Base-by-base conservation (phyloP, 495 filamentous ascomycete species). In the Podospora fimiseda region DNA sequence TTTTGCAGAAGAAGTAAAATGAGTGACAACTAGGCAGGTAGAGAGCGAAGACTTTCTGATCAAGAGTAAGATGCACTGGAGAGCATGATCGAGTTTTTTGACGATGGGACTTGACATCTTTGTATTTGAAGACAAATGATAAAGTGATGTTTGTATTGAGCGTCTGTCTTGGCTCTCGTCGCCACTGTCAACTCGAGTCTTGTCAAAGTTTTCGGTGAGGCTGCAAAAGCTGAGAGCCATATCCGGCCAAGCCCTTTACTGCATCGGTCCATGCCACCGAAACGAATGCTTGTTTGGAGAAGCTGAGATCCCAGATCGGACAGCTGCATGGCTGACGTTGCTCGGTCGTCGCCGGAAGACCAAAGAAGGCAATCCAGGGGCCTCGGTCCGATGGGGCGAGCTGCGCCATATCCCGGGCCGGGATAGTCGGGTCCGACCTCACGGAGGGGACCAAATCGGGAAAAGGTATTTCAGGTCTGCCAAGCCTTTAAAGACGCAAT, bases 381-480 rank as follows among this genome's bases (percentile, higher is more conserved):
- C 21, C 16, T 19, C 41, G 41, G 41, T 19, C 41, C 41, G 41
- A 43, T n/a, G n/a, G n/a, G n/a, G n/a, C n/a, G n/a, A n/a, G n/a
- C n/a, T n/a, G n/a, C n/a, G n/a, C n/a, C n/a, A n/a, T 16, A 9
- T 16, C 16, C 8, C 20, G 41, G 20, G n/a, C 2, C 19, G 33
- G n/a, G 19, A 41, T 14, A 15, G n/a, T 18, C n/a, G 3, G 38
- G n/a, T 14, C n/a, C 38, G n/a, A 18, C 20, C 15, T 43, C 15
- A 19, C 41, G 41, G 41, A 43, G 41, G 21, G n/a, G 18, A 11
- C 41, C 41, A 43, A 43, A 43, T 43, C n/a, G 41, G 41, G 41
- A 9, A 43, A 43, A 41, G 39, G 39, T 41, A 41, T 41, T 41
- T 4, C 13, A 18, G 16, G 6, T 33, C 27, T 33, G 6, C 27